Base-by-base conservation (phyloP, 495 filamentous ascomycete genomes). In the Letharia columbiana region DNA sequence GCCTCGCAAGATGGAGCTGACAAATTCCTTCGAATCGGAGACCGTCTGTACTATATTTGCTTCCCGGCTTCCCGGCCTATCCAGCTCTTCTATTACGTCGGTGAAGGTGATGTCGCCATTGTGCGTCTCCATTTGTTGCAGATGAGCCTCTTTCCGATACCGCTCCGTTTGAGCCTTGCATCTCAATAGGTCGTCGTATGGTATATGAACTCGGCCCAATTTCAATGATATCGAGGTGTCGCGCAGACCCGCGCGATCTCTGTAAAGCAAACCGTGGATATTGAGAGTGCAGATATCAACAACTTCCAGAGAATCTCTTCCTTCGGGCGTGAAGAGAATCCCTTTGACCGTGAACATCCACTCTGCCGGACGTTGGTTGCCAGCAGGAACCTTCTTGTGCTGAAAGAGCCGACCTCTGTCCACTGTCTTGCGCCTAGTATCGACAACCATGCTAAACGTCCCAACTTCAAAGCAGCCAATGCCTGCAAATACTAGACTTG, bases 161-260 rank as follows among this genome's bases (percentile, higher is more conserved):
- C 77, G 71, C 65, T 82, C 79, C 65, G 83, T 75, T 39, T 80
- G 78, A 52, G 83, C 77, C 45, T 83, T 68, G 67, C 89, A 88
- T n/a, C 75, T 77, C 54, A 79, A 79, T 62, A 96, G 76, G 70
- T 98, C 91, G 73, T 99, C 93, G 73, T 89, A 92, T 0, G 94
- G 94, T 42, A 98, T 77, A 74, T 93, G 93, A 37, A 99, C 78
- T 61, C 92, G 84, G 49, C 94, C 94, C 54, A 97, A 80, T 73
- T 98, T 98, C 56, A 98, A 79, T 3, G 91, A 87, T 69, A 99
- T 86, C 3, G 92, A 91, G 2, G 91, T 87, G 79, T 98, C 94
- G 50, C 91, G 84, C 6, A 99, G 85, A 17, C 92, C 93, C 54
- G 96, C 91, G 15, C 91, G 77, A 45, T 91, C 86, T 67, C 90